These are phyloP conservation scores for Lolium perenne DNA, from an alignment of 176 grass and related monocot species.

Conservation along the genomic window DNA sequence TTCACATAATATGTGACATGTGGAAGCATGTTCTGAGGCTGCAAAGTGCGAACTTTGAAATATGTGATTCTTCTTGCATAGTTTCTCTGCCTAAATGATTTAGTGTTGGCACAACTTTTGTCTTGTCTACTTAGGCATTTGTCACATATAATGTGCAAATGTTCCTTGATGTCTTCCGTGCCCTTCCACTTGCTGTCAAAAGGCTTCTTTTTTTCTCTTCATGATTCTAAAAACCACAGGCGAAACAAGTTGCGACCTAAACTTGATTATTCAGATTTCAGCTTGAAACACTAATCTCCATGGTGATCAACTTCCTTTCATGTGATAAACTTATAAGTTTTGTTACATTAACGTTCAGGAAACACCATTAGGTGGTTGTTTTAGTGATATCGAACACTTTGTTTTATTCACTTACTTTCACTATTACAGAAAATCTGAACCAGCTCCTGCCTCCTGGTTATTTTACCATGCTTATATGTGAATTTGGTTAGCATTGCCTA, in stretches of 20 bases:
- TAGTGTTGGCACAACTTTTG: not conserved
- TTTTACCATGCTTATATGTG: constrained; percentile 8
- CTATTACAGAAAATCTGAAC: not conserved
- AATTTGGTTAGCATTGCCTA: not conserved
- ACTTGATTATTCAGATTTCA: constrained; percentile 4
- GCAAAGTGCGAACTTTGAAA: not conserved
- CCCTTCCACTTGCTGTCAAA: not conserved
- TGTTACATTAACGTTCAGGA: not conserved
- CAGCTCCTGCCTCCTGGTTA: not conserved
- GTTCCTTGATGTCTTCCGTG: constrained; percentile 13
- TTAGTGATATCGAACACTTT: not conserved
- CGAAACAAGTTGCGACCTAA: constrained; percentile 11
- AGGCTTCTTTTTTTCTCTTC: not conserved
- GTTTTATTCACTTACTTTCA: not conserved
- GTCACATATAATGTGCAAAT: constrained; percentile 1
- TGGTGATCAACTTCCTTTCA: constrained; percentile 19
- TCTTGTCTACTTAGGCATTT: not conserved
- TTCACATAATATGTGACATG: not conserved
- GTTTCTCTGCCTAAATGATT: not conserved
- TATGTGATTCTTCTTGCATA: not conserved
- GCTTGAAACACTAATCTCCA: not conserved
- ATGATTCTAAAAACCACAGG: not conserved
- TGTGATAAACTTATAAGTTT: not conserved
- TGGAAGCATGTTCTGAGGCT: constrained; percentile 25
- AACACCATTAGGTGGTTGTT: not conserved